Evolutionary conservation across 2,329 filamentous ascomycete species (phyloP).

Genomic region (Juglanconis juglandina): DNA sequence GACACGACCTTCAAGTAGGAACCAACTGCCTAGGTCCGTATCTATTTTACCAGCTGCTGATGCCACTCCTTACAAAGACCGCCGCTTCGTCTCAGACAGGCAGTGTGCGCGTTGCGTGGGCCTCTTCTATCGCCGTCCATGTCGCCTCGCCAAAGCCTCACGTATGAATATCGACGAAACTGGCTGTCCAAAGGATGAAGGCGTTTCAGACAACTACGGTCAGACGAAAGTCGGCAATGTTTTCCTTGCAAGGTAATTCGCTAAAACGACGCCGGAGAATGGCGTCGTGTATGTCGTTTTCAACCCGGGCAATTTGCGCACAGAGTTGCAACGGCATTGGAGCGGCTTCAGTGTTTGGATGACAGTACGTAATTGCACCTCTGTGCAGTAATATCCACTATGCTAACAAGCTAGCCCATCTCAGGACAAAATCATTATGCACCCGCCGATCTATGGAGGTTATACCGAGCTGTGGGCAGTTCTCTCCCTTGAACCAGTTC

Average conservation of each 20-base stretch:
- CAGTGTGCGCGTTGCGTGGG: not conserved
- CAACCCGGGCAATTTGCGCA: slow-evolving; percentile 24
- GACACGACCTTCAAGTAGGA: not conserved
- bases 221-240: slow-evolving; percentile 23
- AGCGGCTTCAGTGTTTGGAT: not conserved
- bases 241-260: slow-evolving; percentile 21
- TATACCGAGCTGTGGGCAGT: slow-evolving; percentile 48
- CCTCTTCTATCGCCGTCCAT: not conserved
- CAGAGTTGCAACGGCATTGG: slow-evolving; percentile 14
- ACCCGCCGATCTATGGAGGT: slow-evolving; percentile 33
- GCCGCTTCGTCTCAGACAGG: not conserved
- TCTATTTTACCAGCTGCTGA: not conserved
- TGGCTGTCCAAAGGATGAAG: slow-evolving; percentile 17
- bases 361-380: not conserved
- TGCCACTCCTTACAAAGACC: not conserved
- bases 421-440: not conserved
- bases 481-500: slow-evolving; percentile 39
- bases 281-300: slow-evolving; percentile 22
- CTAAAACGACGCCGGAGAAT: slow-evolving; percentile 17
- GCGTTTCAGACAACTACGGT: slow-evolving; percentile 18
- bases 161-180: slow-evolving; percentile 16
- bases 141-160: slow-evolving; percentile 15
- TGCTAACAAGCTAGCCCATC: not conserved
- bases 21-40: slow-evolving; percentile 4
- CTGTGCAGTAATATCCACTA: not conserved